phyloP scores from a whole-genome alignment of 2,329 filamentous ascomycete genomes.

The Penicillium sp. region DNA sequence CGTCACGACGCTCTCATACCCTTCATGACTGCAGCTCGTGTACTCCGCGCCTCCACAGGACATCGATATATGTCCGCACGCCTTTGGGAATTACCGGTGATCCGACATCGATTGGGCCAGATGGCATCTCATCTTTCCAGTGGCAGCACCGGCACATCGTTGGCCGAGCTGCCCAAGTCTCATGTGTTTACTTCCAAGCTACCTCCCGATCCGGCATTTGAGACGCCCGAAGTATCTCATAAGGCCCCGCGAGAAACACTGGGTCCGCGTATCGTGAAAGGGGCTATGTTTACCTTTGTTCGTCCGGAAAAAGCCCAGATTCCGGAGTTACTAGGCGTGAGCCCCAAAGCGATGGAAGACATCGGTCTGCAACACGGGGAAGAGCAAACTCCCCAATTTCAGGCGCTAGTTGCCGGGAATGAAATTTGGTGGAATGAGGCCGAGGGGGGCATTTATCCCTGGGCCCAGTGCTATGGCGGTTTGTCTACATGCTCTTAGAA shows the following conservation, averaged over 20 bases:
- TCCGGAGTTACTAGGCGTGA: conserved; percentile 75
- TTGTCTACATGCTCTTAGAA: conserved; percentile 42
- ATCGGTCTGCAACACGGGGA: conserved; percentile 68
- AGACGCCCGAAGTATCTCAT: conserved; percentile 76
- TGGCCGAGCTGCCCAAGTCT: conserved; percentile 56
- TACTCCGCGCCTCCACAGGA: conserved; percentile 6
- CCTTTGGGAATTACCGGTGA: too few relatives aligned
- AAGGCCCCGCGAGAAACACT: conserved; percentile 70
- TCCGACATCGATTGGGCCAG: conserved; percentile 36
- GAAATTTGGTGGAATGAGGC: conserved; percentile 69
- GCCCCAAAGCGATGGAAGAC: conserved; percentile 69
- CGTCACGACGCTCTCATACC: not conserved
- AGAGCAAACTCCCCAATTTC: conserved; percentile 66
- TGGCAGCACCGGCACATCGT: conserved; percentile 27
- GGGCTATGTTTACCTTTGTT: conserved; percentile 85
- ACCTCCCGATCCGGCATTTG: conserved; percentile 69
- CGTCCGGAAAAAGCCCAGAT: conserved; percentile 67
- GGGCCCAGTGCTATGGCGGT: conserved; percentile 97
- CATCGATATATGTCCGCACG: conserved; percentile 25
- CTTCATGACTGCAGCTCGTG: conserved; percentile 7
- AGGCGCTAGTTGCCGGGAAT: conserved; percentile 72
- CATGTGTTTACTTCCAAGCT: conserved; percentile 60
- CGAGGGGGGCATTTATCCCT: conserved; percentile 80
- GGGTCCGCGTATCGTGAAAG: conserved; percentile 73
- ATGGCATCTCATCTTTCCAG: conserved; percentile 44